phyloP scores from a whole-genome alignment of 2,329 filamentous ascomycete species.

The Venturia effusa region DNA sequence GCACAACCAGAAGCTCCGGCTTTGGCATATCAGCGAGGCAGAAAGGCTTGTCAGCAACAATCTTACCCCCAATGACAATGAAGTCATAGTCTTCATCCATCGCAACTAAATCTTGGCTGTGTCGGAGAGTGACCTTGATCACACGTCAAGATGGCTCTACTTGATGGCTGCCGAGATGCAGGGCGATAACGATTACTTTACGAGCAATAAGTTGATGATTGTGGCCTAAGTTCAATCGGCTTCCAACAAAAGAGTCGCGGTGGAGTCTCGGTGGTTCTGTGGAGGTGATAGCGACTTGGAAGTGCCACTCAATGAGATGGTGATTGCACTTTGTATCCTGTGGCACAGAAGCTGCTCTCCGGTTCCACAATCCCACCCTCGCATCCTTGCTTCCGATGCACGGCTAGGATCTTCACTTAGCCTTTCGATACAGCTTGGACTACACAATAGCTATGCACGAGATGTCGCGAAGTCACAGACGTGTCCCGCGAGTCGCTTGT shows the following conservation, averaged over 20 bases:
- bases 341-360: not conserved
- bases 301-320: not conserved
- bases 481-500: too few relatives aligned
- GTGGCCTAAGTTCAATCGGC: too few relatives aligned
- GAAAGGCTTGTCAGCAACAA: not conserved
- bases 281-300: not conserved
- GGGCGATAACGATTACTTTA: too few relatives aligned
- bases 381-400: not conserved
- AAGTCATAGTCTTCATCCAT: constrained; percentile 16
- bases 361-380: not conserved
- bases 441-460: too few relatives aligned
- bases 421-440: not conserved
- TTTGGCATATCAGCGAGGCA: not conserved
- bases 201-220: too few relatives aligned
- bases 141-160: not conserved
- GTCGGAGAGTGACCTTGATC: not conserved
- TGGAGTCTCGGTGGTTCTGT: too few relatives aligned
- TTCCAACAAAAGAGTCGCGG: not conserved
- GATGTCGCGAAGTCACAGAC: too few relatives aligned
- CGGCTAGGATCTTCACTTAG: not conserved
- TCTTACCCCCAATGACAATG: constrained; percentile 11
- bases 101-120: not conserved
- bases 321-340: not conserved
- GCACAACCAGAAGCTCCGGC: constrained; percentile 6
- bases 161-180: not conserved